Base-by-base conservation (phyloP, 108 stramenopile species). In the Skeletonema marinoi region DNA sequence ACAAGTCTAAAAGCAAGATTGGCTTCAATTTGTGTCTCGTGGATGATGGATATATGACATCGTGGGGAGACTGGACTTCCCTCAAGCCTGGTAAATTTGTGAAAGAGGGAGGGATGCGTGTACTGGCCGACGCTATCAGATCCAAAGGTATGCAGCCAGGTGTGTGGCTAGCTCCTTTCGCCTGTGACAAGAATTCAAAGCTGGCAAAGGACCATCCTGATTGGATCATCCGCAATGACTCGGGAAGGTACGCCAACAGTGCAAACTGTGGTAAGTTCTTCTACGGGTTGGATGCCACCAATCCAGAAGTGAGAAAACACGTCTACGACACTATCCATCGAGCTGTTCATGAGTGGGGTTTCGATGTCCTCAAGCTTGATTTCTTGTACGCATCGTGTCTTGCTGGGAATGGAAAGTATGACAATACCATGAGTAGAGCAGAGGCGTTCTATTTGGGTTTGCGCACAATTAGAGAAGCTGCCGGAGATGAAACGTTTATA, bases 1-100 rank as follows among this genome's bases (percentile, higher is more conserved):
- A 86, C 16, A 81, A 78, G 6, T 71, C 92, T 39, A 75, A 88
- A 60, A 84, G 58, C 16, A 75, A 72, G 19, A 83, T 93, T 36
- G 90, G 90, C 2, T 92, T 91, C 56, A 92, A 96, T 73, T 87
- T 94, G 10, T 88, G 89, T 30, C 84, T 96, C 1, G 92, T 98
- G 31, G 97, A 98, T 74, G 96, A 98, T 78, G 97, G 97, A 6
- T 98, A 98, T 77, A 96, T 96, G 93, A 94, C 88, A 56, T 88
- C 95, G 9, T 98, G 97, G 97, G 97, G 97, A 33, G 97, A 96
- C 74, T 98, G 97, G 97, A 83, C 88, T 64, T 86, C 86, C 4
- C 73, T 96, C 60, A 95, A 98, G 68, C 91, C 91, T 5, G 70
- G 73, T 12, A 86, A 88, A 70, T 95, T 94, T 75, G 63, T 85